Evolutionary conservation across 768 basidiomycete genomes (phyloP), one percentile per base, ranked within the genome.

Genomic region (Termitomyces heimii): DNA sequence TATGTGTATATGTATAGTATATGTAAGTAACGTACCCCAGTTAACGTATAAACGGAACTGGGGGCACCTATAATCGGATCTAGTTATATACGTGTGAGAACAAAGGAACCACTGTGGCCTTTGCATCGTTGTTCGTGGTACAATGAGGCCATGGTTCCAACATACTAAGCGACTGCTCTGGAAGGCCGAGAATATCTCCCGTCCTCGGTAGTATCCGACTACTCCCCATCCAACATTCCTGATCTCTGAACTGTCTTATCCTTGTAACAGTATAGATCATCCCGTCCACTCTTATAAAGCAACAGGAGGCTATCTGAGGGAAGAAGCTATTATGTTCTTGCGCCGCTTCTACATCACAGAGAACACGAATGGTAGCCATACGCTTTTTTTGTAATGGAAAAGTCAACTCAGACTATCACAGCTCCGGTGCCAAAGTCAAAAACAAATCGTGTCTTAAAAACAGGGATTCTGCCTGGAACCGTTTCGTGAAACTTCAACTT

Each of bases 361-460:
- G 68, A 98, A 99, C 69, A 77, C 78, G 7, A 93, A 95, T 65
- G 96, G 96, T 94, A 59, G 42, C 13, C 10, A 34, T 49, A 14
- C 3, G 34, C 4, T 44, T 51, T 1, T 44, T 53, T n/a, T 8
- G 12, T 54, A 29, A 32, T n/a, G 7, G 5, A 18, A n/a, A 14
- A 51, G 22, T 35, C 16, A 26, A 10, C 34, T 54, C 43, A 61
- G 34, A 44, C 28, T 53, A 24, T 49, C 58, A 47, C 62, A 98
- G 96, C 96, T 2, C 96, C 96, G 2, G 75, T 82, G 24, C 96
- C 96, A n/a, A 88, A 84, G 68, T 89, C 87, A 32, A 98, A 98
- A 68, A 76, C 81, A 3, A 89, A 89, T 58, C 81, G 96, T 24
- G 77, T 92, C 1, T 77, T 98, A 56, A 98, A 95, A 71, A 92